phyloP scores from a whole-genome alignment of 306 rosid genomes.

The Vigna hirtella region DNA sequence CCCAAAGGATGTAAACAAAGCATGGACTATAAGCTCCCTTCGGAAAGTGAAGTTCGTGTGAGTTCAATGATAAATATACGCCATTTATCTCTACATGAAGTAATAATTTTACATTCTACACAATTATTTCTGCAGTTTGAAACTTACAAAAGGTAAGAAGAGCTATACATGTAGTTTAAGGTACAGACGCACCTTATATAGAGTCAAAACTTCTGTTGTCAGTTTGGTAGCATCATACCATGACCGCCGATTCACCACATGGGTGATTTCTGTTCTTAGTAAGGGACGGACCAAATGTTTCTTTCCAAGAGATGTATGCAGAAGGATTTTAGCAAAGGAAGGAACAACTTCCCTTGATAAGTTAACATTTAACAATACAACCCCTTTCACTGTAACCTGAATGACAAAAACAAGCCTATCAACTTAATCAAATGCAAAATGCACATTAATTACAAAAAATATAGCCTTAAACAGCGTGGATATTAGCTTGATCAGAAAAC shows the following conservation, averaged over 20 bases:
- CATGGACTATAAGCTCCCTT: no score
- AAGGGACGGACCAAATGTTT: constrained; percentile 95
- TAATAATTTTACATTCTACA: constrained; percentile 18
- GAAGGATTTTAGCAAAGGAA: constrained; percentile 90
- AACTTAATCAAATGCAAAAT: constrained; percentile 25
- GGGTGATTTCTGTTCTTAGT: constrained; percentile 87
- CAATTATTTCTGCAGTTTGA: constrained; percentile 22
- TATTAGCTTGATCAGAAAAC: constrained; percentile 2
- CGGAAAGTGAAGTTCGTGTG: no score
- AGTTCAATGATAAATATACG: no score
- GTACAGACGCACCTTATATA: constrained; percentile 74
- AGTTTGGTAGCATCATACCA: constrained; percentile 93
- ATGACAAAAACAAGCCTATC: constrained; percentile 27
- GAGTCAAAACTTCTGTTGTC: constrained; percentile 76
- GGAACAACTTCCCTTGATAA: constrained; percentile 98
- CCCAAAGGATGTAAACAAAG: no score
- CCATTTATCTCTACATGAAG: neutral
- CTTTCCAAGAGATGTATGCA: constrained; percentile 94
- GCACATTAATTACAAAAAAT: constrained; percentile 1
- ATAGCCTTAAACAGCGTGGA: constrained; percentile 15
- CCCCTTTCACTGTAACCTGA: constrained; percentile 85
- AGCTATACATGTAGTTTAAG: constrained; percentile 6
- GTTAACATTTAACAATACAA: constrained; percentile 80
- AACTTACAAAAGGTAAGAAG: constrained; percentile 1
- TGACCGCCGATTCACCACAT: constrained; percentile 89